Conservation (phyloP, 306 rosid species). For the Vigna mungo region DNA sequence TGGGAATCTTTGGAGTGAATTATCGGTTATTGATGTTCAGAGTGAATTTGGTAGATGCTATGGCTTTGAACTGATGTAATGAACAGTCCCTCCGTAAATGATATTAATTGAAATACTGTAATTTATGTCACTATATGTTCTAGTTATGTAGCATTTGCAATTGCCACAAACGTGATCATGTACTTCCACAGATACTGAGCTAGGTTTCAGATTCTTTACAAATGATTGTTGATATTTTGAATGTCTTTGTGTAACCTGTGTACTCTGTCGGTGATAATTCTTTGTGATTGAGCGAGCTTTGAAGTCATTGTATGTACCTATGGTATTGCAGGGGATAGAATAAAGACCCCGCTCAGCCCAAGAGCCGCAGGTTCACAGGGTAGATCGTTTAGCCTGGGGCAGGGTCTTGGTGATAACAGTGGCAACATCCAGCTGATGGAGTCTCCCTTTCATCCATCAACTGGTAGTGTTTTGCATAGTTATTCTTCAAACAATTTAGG, state of each 20-base stretch:
- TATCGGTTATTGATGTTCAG: not conserved
- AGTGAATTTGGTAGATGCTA: not conserved
- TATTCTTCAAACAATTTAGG: conserved; percentile 85
- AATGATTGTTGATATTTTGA: conserved; percentile 7
- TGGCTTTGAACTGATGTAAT: not conserved
- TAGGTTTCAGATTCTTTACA: not conserved
- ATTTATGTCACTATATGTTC: not conserved
- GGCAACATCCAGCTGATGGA: conserved; percentile 77
- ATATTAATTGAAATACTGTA: not conserved
- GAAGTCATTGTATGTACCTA: conserved; percentile 27
- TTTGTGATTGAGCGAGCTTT: conserved; percentile 19
- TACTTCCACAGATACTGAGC: not conserved
- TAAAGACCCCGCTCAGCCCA: conserved; percentile 91
- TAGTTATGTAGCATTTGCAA: not conserved
- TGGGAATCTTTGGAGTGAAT: not conserved
- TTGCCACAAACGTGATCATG: not conserved
- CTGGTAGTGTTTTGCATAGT: conserved; percentile 77
- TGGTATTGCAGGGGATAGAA: conserved; percentile 77
- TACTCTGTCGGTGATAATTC: conserved; percentile 22
- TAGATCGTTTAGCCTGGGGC: conserved; percentile 72
- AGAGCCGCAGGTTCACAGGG: conserved; percentile 66
- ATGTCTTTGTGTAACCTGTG: conserved; percentile 17
- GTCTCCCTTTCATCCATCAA: conserved; percentile 72
- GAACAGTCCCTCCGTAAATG: not conserved
- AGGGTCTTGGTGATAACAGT: conserved; percentile 56